phyloP scores from a whole-genome alignment of 129 eudicot genomes.

The Flaveria brownii region DNA sequence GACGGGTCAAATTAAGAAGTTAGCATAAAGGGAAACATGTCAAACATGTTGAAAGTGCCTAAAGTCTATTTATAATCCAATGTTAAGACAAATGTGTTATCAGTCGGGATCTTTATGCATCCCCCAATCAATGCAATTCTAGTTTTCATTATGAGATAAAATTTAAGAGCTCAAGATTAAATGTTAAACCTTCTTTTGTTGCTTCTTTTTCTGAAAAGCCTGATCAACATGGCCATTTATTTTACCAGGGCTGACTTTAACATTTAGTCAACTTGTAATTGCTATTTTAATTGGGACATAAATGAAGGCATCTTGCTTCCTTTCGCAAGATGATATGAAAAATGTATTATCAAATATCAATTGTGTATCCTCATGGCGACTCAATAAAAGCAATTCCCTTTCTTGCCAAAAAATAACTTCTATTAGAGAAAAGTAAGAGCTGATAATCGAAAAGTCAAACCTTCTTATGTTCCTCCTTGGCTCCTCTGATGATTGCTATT shows the following conservation, averaged over 20 bases:
- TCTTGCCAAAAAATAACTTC: neutral
- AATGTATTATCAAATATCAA: neutral
- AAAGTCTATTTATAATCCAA: neutral
- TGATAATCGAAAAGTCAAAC: neutral
- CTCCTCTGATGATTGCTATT: too few species aligned
- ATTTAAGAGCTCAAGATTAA: neutral
- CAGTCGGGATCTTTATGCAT: neutral
- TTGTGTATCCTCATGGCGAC: neutral
- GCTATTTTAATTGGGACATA: neutral
- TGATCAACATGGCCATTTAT: neutral
- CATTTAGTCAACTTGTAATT: neutral
- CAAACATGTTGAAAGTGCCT: neutral
- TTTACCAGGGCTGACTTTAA: neutral
- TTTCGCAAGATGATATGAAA: neutral
- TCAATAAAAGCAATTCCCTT: neutral
- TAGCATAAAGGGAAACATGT: neutral
- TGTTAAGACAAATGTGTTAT: neutral
- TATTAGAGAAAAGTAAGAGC: neutral
- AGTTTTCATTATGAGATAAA: neutral
- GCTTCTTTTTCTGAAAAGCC: neutral
- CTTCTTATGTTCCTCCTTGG: neutral
- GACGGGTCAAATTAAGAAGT: neutral
- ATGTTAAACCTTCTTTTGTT: neutral
- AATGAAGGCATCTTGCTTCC: neutral
- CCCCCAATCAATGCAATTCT: neutral